Percentiles rank a stretch among this genome's conserved stretches.
These are phyloP conservation scores for Plenodomus lindquistii DNA, from an alignment of 2,329 filamentous ascomycete species.

Conservation along the genomic window DNA sequence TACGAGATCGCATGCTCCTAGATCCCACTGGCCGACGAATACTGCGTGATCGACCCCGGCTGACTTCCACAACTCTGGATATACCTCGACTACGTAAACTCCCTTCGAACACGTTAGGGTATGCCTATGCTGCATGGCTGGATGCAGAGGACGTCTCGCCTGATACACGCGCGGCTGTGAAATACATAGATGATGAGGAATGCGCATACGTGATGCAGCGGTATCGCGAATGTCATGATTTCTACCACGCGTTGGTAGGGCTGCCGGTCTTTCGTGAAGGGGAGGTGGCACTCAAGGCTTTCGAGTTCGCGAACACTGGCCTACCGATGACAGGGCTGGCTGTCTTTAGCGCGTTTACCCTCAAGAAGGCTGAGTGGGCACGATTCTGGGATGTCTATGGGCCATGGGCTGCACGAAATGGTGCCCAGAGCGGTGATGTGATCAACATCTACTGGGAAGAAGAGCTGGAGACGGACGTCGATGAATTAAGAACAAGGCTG, in stretches of 20 bases:
- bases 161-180: constrained; percentile 79
- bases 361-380: constrained; percentile 66
- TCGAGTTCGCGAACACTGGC: constrained; percentile 93
- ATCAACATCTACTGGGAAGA: constrained; percentile 99
- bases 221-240: constrained; percentile 96
- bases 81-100: constrained; percentile 72
- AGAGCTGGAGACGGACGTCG: constrained; percentile 80
- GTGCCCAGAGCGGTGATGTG: constrained; percentile 73
- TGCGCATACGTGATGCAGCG: constrained; percentile 98
- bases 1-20: constrained; percentile 88
- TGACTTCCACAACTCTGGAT: constrained; percentile 73
- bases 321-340: constrained; percentile 94
- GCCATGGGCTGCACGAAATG: constrained; percentile 90
- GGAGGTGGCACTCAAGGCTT: constrained; percentile 95
- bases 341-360: constrained; percentile 68
- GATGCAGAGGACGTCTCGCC: constrained; percentile 91
- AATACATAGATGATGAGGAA: constrained; percentile 92
- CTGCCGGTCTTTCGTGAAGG: constrained; percentile 92
- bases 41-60: constrained; percentile 83
- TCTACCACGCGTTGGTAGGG: constrained; percentile 93
- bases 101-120: constrained; percentile 74
- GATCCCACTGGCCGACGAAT: constrained; percentile 85
- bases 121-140: constrained; percentile 86
- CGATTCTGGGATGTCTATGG: constrained; percentile 76
- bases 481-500: constrained; percentile 72